These are phyloP conservation scores for Sporisorium scitamineum DNA, from an alignment of 1,284 basidiomycete genomes.

Conservation along the genomic window DNA sequence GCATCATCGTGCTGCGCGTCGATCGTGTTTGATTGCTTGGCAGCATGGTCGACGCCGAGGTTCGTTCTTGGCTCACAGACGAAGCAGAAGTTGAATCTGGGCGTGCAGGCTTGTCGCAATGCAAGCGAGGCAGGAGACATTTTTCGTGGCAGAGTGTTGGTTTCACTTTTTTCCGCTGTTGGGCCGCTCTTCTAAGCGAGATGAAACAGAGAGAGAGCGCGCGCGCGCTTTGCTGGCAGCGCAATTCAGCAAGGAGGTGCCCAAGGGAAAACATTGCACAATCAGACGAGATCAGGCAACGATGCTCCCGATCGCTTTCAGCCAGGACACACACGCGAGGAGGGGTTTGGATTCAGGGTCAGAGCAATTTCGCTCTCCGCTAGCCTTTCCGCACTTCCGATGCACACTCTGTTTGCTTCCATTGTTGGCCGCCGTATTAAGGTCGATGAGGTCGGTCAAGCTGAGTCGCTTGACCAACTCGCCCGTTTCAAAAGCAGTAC, in stretches of 20 bases:
- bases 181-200: slow-evolving; percentile 12
- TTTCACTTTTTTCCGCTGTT: slow-evolving; percentile 4
- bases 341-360: not conserved
- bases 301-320: not conserved
- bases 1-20: slow-evolving; percentile 4
- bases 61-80: not conserved
- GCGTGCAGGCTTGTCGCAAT: not conserved
- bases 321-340: not conserved
- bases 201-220: too few relatives aligned
- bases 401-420: not conserved
- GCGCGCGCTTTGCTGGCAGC: slow-evolving; percentile 20
- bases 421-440: not conserved
- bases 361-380: slow-evolving; percentile 1
- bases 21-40: not conserved
- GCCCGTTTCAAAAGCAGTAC: too few relatives aligned
- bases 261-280: not conserved
- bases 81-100: too few relatives aligned
- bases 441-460: not conserved
- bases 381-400: slow-evolving; percentile 1
- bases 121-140: slow-evolving; percentile 8
- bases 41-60: not conserved
- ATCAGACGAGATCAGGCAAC: not conserved
- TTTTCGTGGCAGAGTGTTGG: slow-evolving; percentile 11
- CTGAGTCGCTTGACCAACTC: too few relatives aligned
- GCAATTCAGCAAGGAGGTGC: slow-evolving; percentile 20